Percentiles rank a stretch among this genome's conserved stretches.
Conservation (phyloP, 371 early-diverging fungal species). For the Mucor velutinosus region DNA sequence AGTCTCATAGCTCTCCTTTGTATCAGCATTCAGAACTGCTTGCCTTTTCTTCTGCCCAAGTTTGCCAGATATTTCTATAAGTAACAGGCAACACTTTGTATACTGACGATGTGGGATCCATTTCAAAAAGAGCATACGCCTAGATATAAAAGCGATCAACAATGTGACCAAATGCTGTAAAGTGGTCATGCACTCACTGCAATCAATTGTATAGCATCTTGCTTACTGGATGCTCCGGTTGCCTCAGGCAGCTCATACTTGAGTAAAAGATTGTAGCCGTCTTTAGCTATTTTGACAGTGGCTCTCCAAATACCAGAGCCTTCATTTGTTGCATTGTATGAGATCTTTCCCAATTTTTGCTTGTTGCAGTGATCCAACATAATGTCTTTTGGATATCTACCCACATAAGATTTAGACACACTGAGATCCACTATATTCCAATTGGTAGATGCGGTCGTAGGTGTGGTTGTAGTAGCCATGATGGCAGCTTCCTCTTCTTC, state of each 20-base stretch:
- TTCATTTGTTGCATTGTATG: conserved; percentile 9
- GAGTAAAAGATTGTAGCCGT: not conserved
- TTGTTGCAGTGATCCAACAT: conserved; percentile 35
- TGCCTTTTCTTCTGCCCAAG: conserved; percentile 55
- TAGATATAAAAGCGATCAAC: not conserved
- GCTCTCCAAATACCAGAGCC: conserved; percentile 30
- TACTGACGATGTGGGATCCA: conserved; percentile 52
- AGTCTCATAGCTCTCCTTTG: not conserved
- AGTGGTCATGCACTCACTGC: conserved; percentile 31
- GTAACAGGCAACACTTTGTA: conserved; percentile 62
- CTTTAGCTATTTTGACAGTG: conserved; percentile 14
- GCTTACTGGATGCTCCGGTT: conserved; percentile 3
- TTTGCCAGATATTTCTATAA: conserved; percentile 71
- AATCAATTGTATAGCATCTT: conserved; percentile 64
- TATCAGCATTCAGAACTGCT: not conserved
- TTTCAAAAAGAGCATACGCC: conserved; percentile 47
- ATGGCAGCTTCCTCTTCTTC: conserved; percentile 8
- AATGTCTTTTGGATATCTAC: conserved; percentile 48
- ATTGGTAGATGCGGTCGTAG: not conserved
- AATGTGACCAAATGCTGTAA: not conserved
- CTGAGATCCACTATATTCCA: conserved; percentile 25
- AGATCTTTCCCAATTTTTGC: conserved; percentile 16
- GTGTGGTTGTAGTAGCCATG: not conserved
- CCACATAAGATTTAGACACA: conserved; percentile 47
- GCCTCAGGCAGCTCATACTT: conserved; percentile 21